Conservation (phyloP, 768 basidiomycete genomes). For the Xerocomellus intermedius region DNA sequence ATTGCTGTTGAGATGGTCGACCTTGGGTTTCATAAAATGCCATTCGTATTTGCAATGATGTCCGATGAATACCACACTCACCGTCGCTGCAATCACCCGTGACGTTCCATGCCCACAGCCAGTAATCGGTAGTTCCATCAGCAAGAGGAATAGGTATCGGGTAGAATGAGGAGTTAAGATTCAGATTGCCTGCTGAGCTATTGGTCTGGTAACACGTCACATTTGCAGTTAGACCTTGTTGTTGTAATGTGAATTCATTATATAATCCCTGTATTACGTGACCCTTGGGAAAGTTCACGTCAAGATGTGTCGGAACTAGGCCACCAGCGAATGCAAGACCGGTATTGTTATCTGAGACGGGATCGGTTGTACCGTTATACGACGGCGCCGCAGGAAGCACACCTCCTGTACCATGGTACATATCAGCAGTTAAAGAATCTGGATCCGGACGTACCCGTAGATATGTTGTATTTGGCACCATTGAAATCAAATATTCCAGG, state of each 20-base stretch:
- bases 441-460: constrained; percentile 4
- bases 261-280: background rate
- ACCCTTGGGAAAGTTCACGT: background rate
- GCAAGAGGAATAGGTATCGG: background rate
- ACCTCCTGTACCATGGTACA: background rate
- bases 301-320: constrained; percentile 1
- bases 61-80: background rate
- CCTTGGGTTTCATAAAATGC: background rate
- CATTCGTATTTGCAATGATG: background rate
- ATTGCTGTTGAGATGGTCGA: background rate
- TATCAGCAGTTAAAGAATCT: background rate
- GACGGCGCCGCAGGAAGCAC: constrained; percentile 3
- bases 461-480: constrained; percentile 16
- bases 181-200: background rate
- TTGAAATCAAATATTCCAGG: constrained; percentile 16
- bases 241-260: background rate
- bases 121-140: constrained; percentile 3
- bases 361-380: background rate
- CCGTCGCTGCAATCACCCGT: background rate
- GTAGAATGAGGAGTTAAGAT: background rate
- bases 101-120: constrained; percentile 10
- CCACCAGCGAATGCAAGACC: constrained; percentile 1
- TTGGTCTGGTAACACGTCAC: background rate
- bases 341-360: background rate
- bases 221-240: constrained; percentile 21